Evolutionary conservation across 139 green algal species (phyloP).

Genomic region (Volvox reticuliferus): DNA sequence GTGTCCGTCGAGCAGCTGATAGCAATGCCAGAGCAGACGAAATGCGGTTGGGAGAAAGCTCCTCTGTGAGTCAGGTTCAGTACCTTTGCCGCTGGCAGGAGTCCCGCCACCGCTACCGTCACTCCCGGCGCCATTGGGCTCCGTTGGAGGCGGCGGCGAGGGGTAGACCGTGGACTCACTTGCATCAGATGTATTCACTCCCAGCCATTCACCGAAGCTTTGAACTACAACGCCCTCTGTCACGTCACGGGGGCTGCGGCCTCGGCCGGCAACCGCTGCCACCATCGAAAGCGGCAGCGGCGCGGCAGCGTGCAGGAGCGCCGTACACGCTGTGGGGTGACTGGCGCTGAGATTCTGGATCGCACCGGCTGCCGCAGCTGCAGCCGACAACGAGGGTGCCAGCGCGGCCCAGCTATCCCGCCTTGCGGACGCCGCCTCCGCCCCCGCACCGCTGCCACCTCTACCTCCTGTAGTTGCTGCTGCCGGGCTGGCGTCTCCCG

Average conservation of each 20-base stretch:
- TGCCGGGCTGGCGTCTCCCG: background rate
- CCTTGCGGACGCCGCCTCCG: background rate
- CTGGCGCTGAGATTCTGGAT: conserved; percentile 25
- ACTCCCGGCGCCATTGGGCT: background rate
- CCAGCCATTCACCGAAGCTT: conserved; percentile 22
- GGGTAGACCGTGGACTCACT: background rate
- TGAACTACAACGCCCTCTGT: background rate
- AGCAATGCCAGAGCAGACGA: conserved; percentile 29
- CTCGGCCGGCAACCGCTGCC: background rate
- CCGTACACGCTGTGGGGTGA: background rate
- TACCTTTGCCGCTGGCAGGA: background rate
- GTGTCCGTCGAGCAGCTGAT: conserved; percentile 8
- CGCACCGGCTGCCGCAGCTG: conserved; percentile 24
- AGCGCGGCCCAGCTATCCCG: conserved; percentile 10
- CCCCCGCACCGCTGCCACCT: background rate
- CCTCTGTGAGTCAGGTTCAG: background rate
- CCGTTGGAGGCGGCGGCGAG: background rate
- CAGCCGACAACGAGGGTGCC: conserved; percentile 30
- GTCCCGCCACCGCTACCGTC: background rate
- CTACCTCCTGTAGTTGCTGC: too few species aligned
- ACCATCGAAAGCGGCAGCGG: background rate
- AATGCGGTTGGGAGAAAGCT: background rate
- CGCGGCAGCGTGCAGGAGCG: conserved; percentile 13
- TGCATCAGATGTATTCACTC: background rate
- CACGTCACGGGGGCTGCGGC: background rate